Evolutionary conservation across 805 yeast genomes (phyloP).

Genomic region (Trichomonascus vanleenenianus): DNA sequence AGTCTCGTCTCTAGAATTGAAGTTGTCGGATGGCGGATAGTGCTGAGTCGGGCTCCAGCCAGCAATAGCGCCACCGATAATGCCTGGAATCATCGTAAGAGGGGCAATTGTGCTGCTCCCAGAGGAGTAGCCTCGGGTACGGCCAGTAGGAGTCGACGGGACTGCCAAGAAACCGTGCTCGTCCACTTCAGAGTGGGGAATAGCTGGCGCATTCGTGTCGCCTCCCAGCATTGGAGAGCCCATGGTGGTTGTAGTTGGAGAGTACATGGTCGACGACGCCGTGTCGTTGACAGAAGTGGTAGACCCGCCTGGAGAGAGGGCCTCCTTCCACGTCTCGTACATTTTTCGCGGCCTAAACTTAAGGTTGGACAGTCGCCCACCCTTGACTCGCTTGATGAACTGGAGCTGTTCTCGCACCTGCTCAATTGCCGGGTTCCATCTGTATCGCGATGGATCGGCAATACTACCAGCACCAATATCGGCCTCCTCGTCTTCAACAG

Average conservation of each 20-base stretch:
- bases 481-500: slow-evolving; percentile 17
- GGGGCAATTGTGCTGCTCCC: slow-evolving; percentile 32
- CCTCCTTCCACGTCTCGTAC: slow-evolving; percentile 17
- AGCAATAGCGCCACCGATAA: slow-evolving; percentile 52
- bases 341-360: slow-evolving; percentile 20
- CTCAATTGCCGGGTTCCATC: slow-evolving; percentile 35
- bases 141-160: slow-evolving; percentile 3
- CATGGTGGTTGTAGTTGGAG: slow-evolving; percentile 5
- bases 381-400: slow-evolving; percentile 29
- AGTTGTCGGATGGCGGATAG: not conserved
- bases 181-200: slow-evolving; percentile 2
- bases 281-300: slow-evolving; percentile 3
- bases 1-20: no score
- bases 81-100: slow-evolving; percentile 45
- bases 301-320: slow-evolving; percentile 15
- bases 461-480: slow-evolving; percentile 13
- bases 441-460: slow-evolving; percentile 17
- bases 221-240: slow-evolving; percentile 2
- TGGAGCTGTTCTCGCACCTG: slow-evolving; percentile 31
- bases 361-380: slow-evolving; percentile 32
- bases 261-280: slow-evolving; percentile 12
- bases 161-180: slow-evolving; percentile 15
- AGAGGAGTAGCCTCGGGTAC: slow-evolving; percentile 9
- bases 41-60: slow-evolving; percentile 24
- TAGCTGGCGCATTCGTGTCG: slow-evolving; percentile 4